Evolutionary conservation across 169 alveolate genomes (phyloP), one percentile per base, ranked within the genome.

Genomic region (Plasmodium coatneyi): DNA sequence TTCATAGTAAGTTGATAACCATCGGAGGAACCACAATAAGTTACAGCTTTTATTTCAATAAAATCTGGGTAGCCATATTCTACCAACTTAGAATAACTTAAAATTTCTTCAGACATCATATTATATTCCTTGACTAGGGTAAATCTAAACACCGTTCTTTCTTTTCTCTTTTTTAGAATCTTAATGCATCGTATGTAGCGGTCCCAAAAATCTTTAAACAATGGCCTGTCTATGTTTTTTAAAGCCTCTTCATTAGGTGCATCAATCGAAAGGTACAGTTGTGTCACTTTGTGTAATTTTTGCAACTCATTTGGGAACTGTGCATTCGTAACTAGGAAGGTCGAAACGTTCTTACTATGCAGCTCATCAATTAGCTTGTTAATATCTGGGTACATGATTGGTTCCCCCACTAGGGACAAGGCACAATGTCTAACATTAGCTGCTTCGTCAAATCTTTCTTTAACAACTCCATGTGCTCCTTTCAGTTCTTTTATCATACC

Each of bases 401-500:
- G 98, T 93, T 98, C 99, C 34, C 99, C 99, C 2, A 97, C 98
- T 76, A 97, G 96, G 10, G 98, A 96, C 70, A 97, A 92, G 3
- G 98, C 98, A 92, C 98, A 96, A 80, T 97, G 98, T 79, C 96
- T 84, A 70, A 96, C 92, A 71, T 91, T 71, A 94, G 84, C 71
- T 19, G 97, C 97, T 60, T 96, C 95, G 1, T 79, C 80, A 87
- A 96, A 89, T 39, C 97, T 71, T 34, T 96, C 97, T 3, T 82
- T 54, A 79, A 92, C 93, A 41, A 96, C 80, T 80, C 94, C 96
- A 60, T 95, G 83, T 30, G 95, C 95, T 10, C 97, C 97, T 93
- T 83, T 96, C 70, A 96, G 84, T 82, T 96, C 97, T 83, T 96
- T 96, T 39, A 96, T 92, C 90, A 96, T 82, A 5, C 76, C 70